A percentile compares a stretch with the other conserved stretches of the same genome.
These are phyloP conservation scores for Blastobotrys indianensis DNA, from an alignment of 1,139 yeast genomes.

Conservation along the genomic window DNA sequence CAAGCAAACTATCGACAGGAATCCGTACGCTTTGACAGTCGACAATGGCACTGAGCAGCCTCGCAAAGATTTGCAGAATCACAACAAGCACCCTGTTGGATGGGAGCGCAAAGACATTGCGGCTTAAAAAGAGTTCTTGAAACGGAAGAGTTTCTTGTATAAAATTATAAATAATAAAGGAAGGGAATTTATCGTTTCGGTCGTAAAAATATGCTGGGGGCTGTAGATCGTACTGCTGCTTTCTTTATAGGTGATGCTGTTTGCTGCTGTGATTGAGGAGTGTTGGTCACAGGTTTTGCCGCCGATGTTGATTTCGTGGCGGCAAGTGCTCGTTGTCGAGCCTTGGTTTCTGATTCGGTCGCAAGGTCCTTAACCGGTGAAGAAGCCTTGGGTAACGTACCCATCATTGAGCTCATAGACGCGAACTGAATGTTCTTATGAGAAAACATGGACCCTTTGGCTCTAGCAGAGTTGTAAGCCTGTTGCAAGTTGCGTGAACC, in stretches of 20 bases:
- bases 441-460: conserved; percentile 27
- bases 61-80: conserved; percentile 42
- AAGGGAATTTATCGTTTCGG: conserved; percentile 1
- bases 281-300: background rate
- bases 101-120: conserved; percentile 59
- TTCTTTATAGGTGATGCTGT: conserved; percentile 3
- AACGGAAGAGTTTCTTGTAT: background rate
- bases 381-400: background rate
- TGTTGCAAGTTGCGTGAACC: conserved; percentile 17
- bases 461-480: conserved; percentile 8
- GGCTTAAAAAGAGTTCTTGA: conserved; percentile 16
- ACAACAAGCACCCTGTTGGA: conserved; percentile 45
- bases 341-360: background rate
- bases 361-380: background rate
- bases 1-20: conserved; percentile 47
- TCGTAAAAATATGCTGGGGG: conserved; percentile 10
- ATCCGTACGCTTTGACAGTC: conserved; percentile 57
- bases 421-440: conserved; percentile 22
- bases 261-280: background rate
- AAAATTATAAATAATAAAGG: background rate
- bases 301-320: background rate
- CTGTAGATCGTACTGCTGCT: background rate
- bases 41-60: conserved; percentile 49
- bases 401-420: background rate
- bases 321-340: too few species aligned